A percentile compares a stretch with the other conserved stretches of the same genome.
Conservation (phyloP, 2,329 filamentous ascomycete species). For the Zymoseptoria ardabiliae region DNA sequence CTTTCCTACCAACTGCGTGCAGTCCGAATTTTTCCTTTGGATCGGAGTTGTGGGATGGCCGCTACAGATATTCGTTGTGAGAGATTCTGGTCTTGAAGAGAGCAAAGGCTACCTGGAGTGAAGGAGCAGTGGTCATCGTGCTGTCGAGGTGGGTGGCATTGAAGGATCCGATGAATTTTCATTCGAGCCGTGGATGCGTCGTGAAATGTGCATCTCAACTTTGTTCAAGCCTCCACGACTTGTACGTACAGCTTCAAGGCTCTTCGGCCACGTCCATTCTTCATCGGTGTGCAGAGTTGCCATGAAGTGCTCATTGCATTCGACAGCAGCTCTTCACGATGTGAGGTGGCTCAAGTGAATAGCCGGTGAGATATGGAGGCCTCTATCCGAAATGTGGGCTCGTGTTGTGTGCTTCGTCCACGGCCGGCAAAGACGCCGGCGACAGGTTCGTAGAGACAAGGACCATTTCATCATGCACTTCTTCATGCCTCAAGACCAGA, state of each 20-base stretch:
- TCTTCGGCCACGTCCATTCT: no score
- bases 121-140: background rate
- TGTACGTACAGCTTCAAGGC: background rate
- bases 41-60: conserved; percentile 40
- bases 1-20: conserved; percentile 38
- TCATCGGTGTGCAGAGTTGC: background rate
- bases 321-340: background rate
- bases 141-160: background rate
- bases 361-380: no score
- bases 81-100: background rate
- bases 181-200: background rate
- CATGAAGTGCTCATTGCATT: background rate
- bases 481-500: no score
- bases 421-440: no score
- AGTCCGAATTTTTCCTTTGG: conserved; percentile 24
- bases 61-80: conserved; percentile 21
- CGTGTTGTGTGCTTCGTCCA: no score
- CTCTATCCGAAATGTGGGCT: no score
- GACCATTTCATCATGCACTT: no score
- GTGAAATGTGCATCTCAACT: background rate
- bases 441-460: no score
- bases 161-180: background rate
- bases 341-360: background rate
- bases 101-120: no score
- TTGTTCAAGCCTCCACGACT: background rate